Evolutionary conservation across 108 stramenopile genomes (phyloP), one percentile per base, ranked within the genome.

Genomic region (Mediolabrus comicus): DNA sequence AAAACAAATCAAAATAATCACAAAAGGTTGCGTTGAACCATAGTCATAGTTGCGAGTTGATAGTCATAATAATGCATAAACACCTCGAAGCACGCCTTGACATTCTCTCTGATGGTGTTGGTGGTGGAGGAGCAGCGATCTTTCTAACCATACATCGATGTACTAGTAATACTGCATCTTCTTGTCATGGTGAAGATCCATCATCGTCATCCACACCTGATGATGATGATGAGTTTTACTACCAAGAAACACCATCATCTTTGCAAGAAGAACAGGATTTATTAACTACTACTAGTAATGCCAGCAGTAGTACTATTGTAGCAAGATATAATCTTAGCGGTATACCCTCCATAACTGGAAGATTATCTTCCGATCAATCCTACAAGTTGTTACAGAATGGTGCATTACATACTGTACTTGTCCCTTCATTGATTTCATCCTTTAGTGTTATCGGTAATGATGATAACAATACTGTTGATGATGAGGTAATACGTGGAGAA

Each of bases 101-200:
- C 25, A 76, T 87, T 14, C 59, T 92, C 25, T 84, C 87, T 2
- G 91, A 92, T 66, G 91, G 91, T 33, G 88, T 88, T 55, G 62
- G 75, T 32, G 82, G 87, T 8, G 89, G 89, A 19, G 59, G 65
- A 26, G 85, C 83, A 0, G 86, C 84, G 30, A 56, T 92, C 19
- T 92, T 92, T 62, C 67, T 92, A 0, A 87, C 87, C 14, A 77
- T 90, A n/a, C 80, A 49, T 26, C 77, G 54, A 29, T 51, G 31
- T 61, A 53, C 5, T 22, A 32, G 26, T 11, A 41, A 27, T 16
- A 14, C 30, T 34, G 19, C 19, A 49, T 8, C 8, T 49, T 8
- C 46, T 49, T n/a, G n/a, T n/a, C 19, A 49, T 4, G 9, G n/a
- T n/a, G 5, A 49, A 2, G 46, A 49, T 22, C 29, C 52, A 68